Percentiles rank a stretch among this genome's conserved stretches.
Conservation (phyloP, 441 rosid species). For the Erodium chrysanthum region DNA sequence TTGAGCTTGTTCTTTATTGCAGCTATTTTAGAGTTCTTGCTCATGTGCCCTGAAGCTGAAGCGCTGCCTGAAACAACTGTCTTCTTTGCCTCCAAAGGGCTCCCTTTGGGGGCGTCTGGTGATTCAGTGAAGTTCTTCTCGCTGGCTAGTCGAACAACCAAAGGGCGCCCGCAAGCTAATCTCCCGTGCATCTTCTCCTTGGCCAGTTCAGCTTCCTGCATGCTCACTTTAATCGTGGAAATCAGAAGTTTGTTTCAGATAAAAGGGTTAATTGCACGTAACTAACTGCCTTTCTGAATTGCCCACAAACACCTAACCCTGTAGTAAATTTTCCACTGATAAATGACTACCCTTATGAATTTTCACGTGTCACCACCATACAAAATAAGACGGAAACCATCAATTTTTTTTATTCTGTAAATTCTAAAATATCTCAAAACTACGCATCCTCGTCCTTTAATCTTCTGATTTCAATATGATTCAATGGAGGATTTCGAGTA, state of each 20-base stretch:
- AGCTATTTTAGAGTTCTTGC: constrained; percentile 56
- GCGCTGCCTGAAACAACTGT: constrained; percentile 30
- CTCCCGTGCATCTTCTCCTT: constrained; percentile 93
- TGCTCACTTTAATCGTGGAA: constrained; percentile 69
- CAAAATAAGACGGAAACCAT: too few relatives aligned
- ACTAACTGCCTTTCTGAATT: too few relatives aligned
- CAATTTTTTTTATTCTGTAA: too few relatives aligned
- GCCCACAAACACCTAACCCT: too few relatives aligned
- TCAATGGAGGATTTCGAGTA: too few relatives aligned
- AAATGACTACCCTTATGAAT: too few relatives aligned
- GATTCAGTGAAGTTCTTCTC: constrained; percentile 50
- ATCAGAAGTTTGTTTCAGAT: constrained; percentile 38
- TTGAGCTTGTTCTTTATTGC: constrained; percentile 81
- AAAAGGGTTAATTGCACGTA: too few relatives aligned
- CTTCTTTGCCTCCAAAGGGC: constrained; percentile 30
- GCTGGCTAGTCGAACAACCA: constrained; percentile 68
- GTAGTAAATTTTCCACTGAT: too few relatives aligned
- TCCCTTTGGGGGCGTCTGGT: constrained; percentile 27
- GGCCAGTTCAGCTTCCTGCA: constrained; percentile 90
- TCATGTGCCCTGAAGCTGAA: constrained; percentile 40
- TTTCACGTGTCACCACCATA: too few relatives aligned
- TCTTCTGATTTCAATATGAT: too few relatives aligned
- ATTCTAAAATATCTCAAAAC: too few relatives aligned
- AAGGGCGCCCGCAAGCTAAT: constrained; percentile 79
- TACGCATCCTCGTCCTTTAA: too few relatives aligned